phyloP scores from a whole-genome alignment of 345 rosid genomes.

The Hypericum perforatum region DNA sequence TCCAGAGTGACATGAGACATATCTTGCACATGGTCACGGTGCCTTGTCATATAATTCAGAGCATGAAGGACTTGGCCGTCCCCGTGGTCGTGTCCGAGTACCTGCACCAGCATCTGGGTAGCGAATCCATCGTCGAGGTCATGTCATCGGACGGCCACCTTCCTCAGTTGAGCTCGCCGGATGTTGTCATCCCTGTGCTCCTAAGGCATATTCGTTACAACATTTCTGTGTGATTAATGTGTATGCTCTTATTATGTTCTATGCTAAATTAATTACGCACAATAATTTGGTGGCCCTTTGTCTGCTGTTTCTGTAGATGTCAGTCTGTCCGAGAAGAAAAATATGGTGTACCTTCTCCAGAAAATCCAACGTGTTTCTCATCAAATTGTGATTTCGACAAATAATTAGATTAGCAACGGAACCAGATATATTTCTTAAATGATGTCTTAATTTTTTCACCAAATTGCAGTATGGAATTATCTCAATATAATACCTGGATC shows the following conservation, averaged over 20 bases:
- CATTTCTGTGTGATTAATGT: neutral
- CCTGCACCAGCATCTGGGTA: slow-evolving; percentile 10
- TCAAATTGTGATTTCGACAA: no score
- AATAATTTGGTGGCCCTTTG: no score
- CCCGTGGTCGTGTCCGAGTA: slow-evolving; percentile 6
- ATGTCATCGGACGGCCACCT: slow-evolving; percentile 3
- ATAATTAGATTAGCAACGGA: no score
- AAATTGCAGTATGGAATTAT: no score
- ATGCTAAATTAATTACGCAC: no score
- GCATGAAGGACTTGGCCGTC: slow-evolving; percentile 5
- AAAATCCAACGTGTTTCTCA: no score
- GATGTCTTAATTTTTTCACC: no score
- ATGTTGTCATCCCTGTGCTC: neutral
- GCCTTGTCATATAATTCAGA: slow-evolving; percentile 3
- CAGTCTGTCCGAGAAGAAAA: no score
- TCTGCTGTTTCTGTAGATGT: no score
- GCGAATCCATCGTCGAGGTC: slow-evolving; percentile 1
- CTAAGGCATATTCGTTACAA: slow-evolving; percentile 1
- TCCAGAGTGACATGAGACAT: slow-evolving; percentile 7
- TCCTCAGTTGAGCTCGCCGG: slow-evolving; percentile 8
- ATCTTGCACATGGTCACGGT: slow-evolving; percentile 1
- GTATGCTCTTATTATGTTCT: neutral
- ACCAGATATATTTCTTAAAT: no score
- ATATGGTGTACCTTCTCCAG: no score
- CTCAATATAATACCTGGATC: no score